Conservation (phyloP, 768 basidiomycete species). For the Tricholoma saponaceum region DNA sequence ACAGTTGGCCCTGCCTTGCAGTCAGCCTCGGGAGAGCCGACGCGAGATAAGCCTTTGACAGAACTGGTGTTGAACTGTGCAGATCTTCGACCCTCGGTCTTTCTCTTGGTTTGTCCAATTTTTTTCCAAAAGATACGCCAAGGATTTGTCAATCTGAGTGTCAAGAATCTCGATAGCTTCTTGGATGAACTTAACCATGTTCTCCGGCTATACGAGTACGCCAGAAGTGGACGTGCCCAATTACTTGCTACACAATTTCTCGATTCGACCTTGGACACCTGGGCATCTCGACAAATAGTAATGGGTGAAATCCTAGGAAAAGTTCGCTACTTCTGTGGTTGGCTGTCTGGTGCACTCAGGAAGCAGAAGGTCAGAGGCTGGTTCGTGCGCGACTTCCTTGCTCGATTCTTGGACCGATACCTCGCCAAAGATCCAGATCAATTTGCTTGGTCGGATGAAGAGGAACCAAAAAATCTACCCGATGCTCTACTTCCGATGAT, state of each 20-base stretch:
- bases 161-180: conserved; percentile 47
- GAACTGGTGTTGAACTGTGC: conserved; percentile 47
- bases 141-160: conserved; percentile 49
- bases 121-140: conserved; percentile 53
- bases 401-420: conserved; percentile 64
- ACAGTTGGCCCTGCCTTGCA: conserved; percentile 62
- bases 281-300: conserved; percentile 34
- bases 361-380: conserved; percentile 50
- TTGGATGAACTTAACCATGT: conserved; percentile 51
- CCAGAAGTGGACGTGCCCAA: conserved; percentile 49
- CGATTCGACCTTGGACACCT: conserved; percentile 58
- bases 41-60: conserved; percentile 58
- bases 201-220: conserved; percentile 50
- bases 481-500: conserved; percentile 46
- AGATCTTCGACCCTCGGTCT: conserved; percentile 40
- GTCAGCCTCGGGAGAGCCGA: conserved; percentile 51
- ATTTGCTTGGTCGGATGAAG: conserved; percentile 39
- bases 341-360: conserved; percentile 45
- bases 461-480: conserved; percentile 32
- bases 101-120: conserved; percentile 54
- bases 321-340: conserved; percentile 46
- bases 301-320: conserved; percentile 36
- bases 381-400: conserved; percentile 60
- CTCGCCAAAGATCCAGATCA: conserved; percentile 54
- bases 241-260: conserved; percentile 58